These are phyloP conservation scores for Aspergillus haitiensis DNA, from an alignment of 495 filamentous ascomycete species.

Conservation along the genomic window DNA sequence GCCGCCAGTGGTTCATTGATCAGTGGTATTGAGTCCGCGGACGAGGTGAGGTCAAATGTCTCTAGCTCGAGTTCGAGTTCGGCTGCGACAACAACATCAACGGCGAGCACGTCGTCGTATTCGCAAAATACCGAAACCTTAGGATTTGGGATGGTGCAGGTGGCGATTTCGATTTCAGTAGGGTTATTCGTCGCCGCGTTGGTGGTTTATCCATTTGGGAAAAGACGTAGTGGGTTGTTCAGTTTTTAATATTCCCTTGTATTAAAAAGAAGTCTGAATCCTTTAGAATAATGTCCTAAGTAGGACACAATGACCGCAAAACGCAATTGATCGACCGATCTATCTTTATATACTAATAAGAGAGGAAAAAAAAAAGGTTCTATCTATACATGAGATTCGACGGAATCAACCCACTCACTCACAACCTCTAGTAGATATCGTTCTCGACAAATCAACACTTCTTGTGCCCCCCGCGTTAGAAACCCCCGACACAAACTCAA, in stretches of 20 bases:
- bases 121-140: constrained; percentile 31
- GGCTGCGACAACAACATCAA: not conserved
- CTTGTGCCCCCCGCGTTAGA: constrained; percentile 29
- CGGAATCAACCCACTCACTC: not conserved
- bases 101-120: constrained; percentile 12
- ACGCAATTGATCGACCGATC: too few relatives aligned
- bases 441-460: constrained; percentile 41
- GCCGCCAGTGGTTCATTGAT: constrained; percentile 78
- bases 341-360: too few relatives aligned
- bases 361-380: too few relatives aligned
- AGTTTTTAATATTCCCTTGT: constrained; percentile 58
- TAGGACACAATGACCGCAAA: too few relatives aligned
- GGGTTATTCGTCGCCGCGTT: constrained; percentile 82
- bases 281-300: too few relatives aligned
- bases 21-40: constrained; percentile 71
- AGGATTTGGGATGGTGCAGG: constrained; percentile 62
- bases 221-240: constrained; percentile 81
- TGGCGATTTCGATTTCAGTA: constrained; percentile 89
- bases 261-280: not conserved
- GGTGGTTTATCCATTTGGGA: constrained; percentile 87
- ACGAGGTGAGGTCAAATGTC: constrained; percentile 63
- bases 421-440: constrained; percentile 43
- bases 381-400: too few relatives aligned
- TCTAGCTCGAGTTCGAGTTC: constrained; percentile 22
- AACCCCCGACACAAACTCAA: constrained; percentile 31